phyloP scores from a whole-genome alignment of 345 rosid genomes.

The Murraya koenigii region DNA sequence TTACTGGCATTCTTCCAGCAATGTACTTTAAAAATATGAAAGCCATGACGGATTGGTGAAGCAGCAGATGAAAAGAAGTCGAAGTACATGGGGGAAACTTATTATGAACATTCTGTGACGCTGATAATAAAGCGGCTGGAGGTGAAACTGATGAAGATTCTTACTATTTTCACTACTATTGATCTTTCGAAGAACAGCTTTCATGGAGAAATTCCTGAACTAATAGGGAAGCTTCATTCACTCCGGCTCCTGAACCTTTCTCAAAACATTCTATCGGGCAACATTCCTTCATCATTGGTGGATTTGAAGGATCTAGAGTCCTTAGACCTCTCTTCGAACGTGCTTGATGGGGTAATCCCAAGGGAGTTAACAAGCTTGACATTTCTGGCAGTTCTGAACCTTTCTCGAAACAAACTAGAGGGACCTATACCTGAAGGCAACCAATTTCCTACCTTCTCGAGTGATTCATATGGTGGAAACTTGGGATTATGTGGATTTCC shows the following conservation, averaged over 20 bases:
- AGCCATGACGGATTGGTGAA: neutral
- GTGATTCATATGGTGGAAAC: slow-evolving; percentile 10
- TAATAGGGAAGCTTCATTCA: neutral
- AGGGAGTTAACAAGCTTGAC: neutral
- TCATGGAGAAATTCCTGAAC: neutral
- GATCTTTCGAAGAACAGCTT: neutral
- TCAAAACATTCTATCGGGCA: neutral
- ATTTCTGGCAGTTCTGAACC: neutral
- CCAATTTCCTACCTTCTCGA: neutral
- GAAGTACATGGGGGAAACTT: neutral
- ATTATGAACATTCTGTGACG: neutral
- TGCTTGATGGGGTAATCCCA: neutral
- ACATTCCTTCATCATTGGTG: neutral
- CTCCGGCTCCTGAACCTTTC: neutral
- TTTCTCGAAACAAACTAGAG: neutral
- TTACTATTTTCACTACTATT: neutral
- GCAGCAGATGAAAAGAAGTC: neutral
- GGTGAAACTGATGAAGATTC: neutral
- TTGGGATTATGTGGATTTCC: slow-evolving; percentile 23
- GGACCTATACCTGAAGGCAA: slow-evolving; percentile 22
- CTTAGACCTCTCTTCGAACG: neutral
- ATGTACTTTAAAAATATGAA: neutral
- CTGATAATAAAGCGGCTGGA: neutral
- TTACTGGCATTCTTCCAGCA: neutral
- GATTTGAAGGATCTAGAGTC: neutral